Percentiles rank a stretch among this genome's conserved stretches.
Evolutionary conservation across 2,329 filamentous ascomycete genomes (phyloP).

Genomic region (Pseudopyrenochaeta lycopersici): DNA sequence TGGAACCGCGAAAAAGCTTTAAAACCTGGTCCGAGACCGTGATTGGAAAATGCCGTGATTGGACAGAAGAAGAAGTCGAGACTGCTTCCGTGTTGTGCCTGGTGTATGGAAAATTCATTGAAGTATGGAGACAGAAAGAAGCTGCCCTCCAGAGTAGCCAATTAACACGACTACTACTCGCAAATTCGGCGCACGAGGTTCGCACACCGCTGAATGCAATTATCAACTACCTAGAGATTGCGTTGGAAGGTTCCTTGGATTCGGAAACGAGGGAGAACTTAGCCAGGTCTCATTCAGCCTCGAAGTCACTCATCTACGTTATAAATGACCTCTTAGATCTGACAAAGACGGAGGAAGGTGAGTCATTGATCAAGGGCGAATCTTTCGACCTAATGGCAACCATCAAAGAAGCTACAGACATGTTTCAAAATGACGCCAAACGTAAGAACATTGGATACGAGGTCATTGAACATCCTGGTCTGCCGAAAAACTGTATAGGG

Average conservation of each 20-base stretch:
- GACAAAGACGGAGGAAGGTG: conserved; percentile 86
- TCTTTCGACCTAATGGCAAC: conserved; percentile 76
- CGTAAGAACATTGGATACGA: conserved; percentile 79
- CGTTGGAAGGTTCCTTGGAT: conserved; percentile 81
- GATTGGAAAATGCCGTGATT: conserved; percentile 82
- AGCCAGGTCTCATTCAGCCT: conserved; percentile 85
- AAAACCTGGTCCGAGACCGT: conserved; percentile 83
- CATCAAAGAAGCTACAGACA: conserved; percentile 78
- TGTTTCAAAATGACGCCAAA: conserved; percentile 76
- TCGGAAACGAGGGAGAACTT: conserved; percentile 86
- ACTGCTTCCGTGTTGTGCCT: conserved; percentile 87
- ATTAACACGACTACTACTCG: conserved; percentile 78
- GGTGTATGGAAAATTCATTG: conserved; percentile 89
- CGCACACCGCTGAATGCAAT: conserved; percentile 91
- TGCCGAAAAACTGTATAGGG: conserved; percentile 77
- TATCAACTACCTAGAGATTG: conserved; percentile 93
- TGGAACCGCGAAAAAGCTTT: conserved; percentile 83
- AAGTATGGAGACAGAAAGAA: conserved; percentile 93
- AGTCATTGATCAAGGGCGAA: conserved; percentile 80
- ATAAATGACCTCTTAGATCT: conserved; percentile 92
- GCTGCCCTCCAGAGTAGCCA: conserved; percentile 82
- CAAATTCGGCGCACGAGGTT: conserved; percentile 91
- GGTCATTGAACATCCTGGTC: conserved; percentile 70
- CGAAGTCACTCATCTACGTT: conserved; percentile 90
- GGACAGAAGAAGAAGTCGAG: conserved; percentile 88